A percentile compares a stretch with the other conserved stretches of the same genome.
Evolutionary conservation across 129 eudicot species (phyloP).

Genomic region (Flaveria trinervia): DNA sequence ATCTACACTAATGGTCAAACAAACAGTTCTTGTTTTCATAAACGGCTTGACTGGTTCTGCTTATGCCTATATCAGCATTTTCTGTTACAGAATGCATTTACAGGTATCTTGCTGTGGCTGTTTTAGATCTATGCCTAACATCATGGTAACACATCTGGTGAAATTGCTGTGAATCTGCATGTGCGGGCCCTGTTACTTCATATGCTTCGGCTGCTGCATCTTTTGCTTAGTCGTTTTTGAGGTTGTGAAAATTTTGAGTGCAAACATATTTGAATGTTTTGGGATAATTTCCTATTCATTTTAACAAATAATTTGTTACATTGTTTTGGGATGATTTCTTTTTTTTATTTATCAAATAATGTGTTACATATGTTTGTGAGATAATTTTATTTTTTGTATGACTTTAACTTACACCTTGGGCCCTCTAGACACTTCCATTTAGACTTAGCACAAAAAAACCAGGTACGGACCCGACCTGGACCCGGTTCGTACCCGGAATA

Average conservation of each 20-base stretch:
- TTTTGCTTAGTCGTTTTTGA: conserved; percentile 13
- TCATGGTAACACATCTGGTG: conserved; percentile 17
- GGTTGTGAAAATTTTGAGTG: conserved; percentile 15
- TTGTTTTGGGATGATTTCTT: too few relatives aligned
- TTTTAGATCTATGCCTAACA: neutral
- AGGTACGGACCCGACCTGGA: too few relatives aligned
- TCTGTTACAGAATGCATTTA: neutral
- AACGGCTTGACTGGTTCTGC: neutral
- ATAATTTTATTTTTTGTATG: too few relatives aligned
- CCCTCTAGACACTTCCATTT: too few relatives aligned
- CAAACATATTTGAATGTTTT: conserved; percentile 23
- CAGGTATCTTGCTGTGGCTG: conserved; percentile 21
- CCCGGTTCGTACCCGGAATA: too few relatives aligned
- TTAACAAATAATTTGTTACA: too few relatives aligned
- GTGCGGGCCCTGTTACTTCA: conserved; percentile 1
- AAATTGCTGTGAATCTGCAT: conserved; percentile 11
- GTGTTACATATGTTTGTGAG: too few relatives aligned
- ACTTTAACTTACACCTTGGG: too few relatives aligned
- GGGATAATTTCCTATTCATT: neutral
- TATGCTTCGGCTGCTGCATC: conserved; percentile 21
- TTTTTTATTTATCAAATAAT: too few relatives aligned
- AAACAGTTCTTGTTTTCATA: neutral
- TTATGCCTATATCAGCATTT: neutral
- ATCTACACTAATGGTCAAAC: neutral
- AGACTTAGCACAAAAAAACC: too few relatives aligned